phyloP scores from a whole-genome alignment of 805 yeast genomes.

The Candida silvatica region DNA sequence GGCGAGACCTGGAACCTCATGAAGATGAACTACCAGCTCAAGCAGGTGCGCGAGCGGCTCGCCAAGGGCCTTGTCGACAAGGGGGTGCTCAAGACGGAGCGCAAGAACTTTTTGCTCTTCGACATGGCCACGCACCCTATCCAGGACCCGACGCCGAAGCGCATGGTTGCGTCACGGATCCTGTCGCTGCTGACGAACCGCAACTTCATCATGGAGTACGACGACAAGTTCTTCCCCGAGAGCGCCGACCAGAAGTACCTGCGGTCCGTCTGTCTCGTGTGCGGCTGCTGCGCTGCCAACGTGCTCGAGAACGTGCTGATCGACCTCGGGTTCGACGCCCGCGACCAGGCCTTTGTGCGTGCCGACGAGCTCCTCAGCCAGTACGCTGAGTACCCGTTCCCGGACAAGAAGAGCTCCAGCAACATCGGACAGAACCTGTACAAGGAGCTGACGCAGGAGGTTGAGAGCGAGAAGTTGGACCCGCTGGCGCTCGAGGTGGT shows the following conservation, averaged over 20 bases:
- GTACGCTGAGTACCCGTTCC: slow-evolving; percentile 80
- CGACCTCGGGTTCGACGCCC: slow-evolving; percentile 70
- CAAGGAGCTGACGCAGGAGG: slow-evolving; percentile 37
- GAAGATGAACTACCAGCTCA: slow-evolving; percentile 90
- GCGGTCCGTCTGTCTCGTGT: slow-evolving; percentile 73
- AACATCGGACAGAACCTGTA: slow-evolving; percentile 70
- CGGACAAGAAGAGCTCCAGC: slow-evolving; percentile 42
- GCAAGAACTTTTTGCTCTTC: slow-evolving; percentile 86
- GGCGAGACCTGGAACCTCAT: slow-evolving; percentile 97
- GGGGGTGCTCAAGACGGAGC: slow-evolving; percentile 91
- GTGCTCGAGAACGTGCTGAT: slow-evolving; percentile 85
- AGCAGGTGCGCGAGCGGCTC: slow-evolving; percentile 93
- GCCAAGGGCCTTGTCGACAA: slow-evolving; percentile 97
- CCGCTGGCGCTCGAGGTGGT: slow-evolving; percentile 78
- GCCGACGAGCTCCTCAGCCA: slow-evolving; percentile 88
- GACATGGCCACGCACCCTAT: slow-evolving; percentile 99
- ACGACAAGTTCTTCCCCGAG: slow-evolving; percentile 60
- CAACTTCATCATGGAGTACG: slow-evolving; percentile 46
- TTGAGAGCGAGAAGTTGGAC: slow-evolving; percentile 36
- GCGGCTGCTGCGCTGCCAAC: slow-evolving; percentile 92
- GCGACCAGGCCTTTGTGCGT: slow-evolving; percentile 87
- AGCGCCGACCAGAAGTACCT: slow-evolving; percentile 59
- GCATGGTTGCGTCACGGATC: slow-evolving; percentile 66
- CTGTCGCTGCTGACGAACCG: slow-evolving; percentile 63
- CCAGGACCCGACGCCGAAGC: slow-evolving; percentile 79